Conservation (phyloP, 2,329 filamentous ascomycete genomes). For the Bipolaris victoriae region DNA sequence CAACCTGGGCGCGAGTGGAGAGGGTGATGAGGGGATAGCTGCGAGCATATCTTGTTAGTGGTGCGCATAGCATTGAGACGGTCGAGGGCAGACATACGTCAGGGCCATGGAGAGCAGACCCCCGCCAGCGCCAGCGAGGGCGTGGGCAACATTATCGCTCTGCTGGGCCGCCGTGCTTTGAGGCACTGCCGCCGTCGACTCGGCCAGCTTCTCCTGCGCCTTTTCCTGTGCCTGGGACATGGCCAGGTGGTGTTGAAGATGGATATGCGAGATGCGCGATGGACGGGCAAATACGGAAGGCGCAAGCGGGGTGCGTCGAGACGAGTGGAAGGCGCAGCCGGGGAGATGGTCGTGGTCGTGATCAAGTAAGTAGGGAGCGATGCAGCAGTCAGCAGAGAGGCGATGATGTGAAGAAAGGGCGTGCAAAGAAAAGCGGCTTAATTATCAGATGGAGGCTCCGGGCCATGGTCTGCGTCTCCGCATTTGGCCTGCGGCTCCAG, state of each 20-base stretch:
- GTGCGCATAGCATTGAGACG: background rate
- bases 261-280: background rate
- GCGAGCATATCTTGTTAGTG: slow-evolving; percentile 19
- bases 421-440: slow-evolving; percentile 10
- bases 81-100: slow-evolving; percentile 65
- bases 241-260: background rate
- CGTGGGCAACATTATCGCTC: slow-evolving; percentile 96
- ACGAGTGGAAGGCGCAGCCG: slow-evolving; percentile 4
- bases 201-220: slow-evolving; percentile 43
- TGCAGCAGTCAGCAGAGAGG: slow-evolving; percentile 4
- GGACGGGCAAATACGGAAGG: slow-evolving; percentile 9
- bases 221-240: slow-evolving; percentile 43
- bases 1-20: slow-evolving; percentile 95
- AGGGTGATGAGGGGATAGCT: slow-evolving; percentile 97
- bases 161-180: slow-evolving; percentile 74
- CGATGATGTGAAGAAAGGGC: slow-evolving; percentile 1
- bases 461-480: slow-evolving; percentile 16
- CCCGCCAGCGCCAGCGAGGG: slow-evolving; percentile 88
- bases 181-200: slow-evolving; percentile 46
- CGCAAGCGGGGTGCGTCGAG: slow-evolving; percentile 4
- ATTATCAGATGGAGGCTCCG: slow-evolving; percentile 13
- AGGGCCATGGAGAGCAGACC: slow-evolving; percentile 94
- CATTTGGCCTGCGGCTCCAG: slow-evolving; percentile 37
- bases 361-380: background rate
- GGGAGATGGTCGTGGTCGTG: background rate